These are phyloP conservation scores for Austroboletus novae-zelandiae DNA, from an alignment of 1,284 basidiomycete genomes.

Conservation along the genomic window DNA sequence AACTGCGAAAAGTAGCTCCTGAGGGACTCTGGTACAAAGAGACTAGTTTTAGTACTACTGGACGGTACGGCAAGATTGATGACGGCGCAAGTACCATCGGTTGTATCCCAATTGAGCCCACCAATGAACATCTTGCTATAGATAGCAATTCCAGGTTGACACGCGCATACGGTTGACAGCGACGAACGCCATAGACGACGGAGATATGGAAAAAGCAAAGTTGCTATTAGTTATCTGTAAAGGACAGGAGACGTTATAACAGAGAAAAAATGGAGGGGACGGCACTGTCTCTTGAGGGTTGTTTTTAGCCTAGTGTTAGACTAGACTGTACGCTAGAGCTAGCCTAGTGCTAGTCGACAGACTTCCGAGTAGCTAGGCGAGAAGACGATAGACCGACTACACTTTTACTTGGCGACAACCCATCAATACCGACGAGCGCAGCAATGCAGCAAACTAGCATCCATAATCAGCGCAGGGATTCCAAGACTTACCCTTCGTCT, in stretches of 20 bases:
- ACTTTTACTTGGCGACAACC: conserved; percentile 32
- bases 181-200: conserved; percentile 37
- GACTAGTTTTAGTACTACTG: conserved; percentile 41
- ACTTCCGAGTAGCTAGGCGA: conserved; percentile 39
- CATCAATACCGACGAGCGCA: conserved; percentile 28
- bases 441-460: conserved; percentile 13
- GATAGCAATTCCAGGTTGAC: conserved; percentile 29
- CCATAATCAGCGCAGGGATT: conserved; percentile 6
- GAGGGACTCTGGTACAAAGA: conserved; percentile 63
- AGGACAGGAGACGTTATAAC: conserved; percentile 62
- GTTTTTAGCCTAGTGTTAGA: conserved; percentile 69
- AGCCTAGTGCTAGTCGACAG: conserved; percentile 61
- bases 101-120: conserved; percentile 96
- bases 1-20: conserved; percentile 87
- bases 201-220: conserved; percentile 34
- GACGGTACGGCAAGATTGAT: conserved; percentile 31
- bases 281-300: conserved; percentile 64
- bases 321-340: conserved; percentile 61
- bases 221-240: conserved; percentile 77
- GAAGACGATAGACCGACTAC: conserved; percentile 54
- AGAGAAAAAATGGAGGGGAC: conserved; percentile 56
- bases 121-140: conserved; percentile 98
- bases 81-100: conserved; percentile 71
- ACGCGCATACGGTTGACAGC: conserved; percentile 27
- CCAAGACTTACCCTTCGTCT: conserved; percentile 90